Evolutionary conservation across 352 stramenopile species (phyloP).

Genomic region (Phytophthora nicotianae): DNA sequence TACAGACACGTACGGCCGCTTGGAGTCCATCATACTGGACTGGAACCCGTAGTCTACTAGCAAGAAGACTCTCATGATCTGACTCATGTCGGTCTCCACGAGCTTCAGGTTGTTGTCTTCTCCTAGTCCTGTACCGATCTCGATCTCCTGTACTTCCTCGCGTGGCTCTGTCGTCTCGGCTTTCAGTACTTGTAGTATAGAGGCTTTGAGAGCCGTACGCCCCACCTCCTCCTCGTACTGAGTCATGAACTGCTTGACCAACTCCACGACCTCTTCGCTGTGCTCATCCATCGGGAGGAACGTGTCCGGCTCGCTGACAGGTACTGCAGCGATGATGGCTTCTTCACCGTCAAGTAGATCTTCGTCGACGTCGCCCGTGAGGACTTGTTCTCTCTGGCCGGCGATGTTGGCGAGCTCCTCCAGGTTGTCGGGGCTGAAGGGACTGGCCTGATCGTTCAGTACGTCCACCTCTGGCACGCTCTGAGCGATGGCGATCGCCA

Average conservation of each 20-base stretch:
- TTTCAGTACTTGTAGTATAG: slow-evolving; percentile 54
- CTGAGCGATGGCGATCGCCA: not conserved
- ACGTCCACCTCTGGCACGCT: slow-evolving; percentile 19
- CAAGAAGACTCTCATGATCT: slow-evolving; percentile 54
- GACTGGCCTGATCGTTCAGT: slow-evolving; percentile 11
- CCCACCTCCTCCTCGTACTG: slow-evolving; percentile 57
- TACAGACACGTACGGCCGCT: slow-evolving; percentile 61
- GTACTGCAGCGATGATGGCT: slow-evolving; percentile 22
- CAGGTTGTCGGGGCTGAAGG: slow-evolving; percentile 16
- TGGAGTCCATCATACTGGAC: slow-evolving; percentile 55
- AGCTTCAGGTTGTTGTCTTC: slow-evolving; percentile 43
- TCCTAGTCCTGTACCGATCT: slow-evolving; percentile 37
- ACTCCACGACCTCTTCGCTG: slow-evolving; percentile 31
- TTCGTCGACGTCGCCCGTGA: slow-evolving; percentile 2
- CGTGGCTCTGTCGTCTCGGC: slow-evolving; percentile 51
- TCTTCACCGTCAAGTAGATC: slow-evolving; percentile 22
- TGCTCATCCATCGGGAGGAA: slow-evolving; percentile 30
- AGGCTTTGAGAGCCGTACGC: slow-evolving; percentile 45
- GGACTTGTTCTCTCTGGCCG: slow-evolving; percentile 2
- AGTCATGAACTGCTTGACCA: slow-evolving; percentile 57
- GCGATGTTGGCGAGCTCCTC: slow-evolving; percentile 15
- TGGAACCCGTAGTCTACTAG: slow-evolving; percentile 69
- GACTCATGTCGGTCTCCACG: slow-evolving; percentile 44
- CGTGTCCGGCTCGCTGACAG: slow-evolving; percentile 27
- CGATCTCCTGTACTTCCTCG: slow-evolving; percentile 46